phyloP scores from a whole-genome alignment of 345 rosid genomes.

The Brassica incana region DNA sequence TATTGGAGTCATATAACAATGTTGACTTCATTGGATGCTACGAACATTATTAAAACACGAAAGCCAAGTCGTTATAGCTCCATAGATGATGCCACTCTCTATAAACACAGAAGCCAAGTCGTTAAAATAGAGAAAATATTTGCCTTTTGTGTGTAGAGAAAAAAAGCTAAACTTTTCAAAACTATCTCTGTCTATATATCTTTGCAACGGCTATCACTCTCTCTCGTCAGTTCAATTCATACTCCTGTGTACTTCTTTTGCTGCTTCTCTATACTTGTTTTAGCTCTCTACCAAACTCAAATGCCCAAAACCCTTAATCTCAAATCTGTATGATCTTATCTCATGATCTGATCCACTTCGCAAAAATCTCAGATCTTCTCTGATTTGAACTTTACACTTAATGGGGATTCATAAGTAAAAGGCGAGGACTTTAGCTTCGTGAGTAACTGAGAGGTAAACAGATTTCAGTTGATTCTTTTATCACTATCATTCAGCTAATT shows the following conservation, averaged over 20 bases:
- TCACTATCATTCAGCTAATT: not conserved
- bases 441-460: constrained; percentile 20
- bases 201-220: constrained; percentile 41
- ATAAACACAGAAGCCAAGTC: constrained; percentile 20
- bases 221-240: constrained; percentile 37
- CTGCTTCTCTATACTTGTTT: constrained; percentile 25
- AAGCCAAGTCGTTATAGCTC: constrained; percentile 6
- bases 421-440: constrained; percentile 11
- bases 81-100: not conserved
- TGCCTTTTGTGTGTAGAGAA: not conserved
- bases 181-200: not conserved
- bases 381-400: not conserved
- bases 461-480: not conserved
- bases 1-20: not conserved
- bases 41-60: constrained; percentile 7
- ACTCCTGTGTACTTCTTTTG: constrained; percentile 11
- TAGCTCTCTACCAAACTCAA: constrained; percentile 24
- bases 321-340: not conserved
- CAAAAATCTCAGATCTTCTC: not conserved
- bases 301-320: not conserved
- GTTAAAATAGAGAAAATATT: not conserved
- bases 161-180: constrained; percentile 33
- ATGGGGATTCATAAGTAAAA: constrained; percentile 21
- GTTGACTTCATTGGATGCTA: constrained; percentile 14
- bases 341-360: constrained; percentile 17